Base-by-base conservation (phyloP, 2,329 filamentous ascomycete genomes). In the Penicillium sp. region DNA sequence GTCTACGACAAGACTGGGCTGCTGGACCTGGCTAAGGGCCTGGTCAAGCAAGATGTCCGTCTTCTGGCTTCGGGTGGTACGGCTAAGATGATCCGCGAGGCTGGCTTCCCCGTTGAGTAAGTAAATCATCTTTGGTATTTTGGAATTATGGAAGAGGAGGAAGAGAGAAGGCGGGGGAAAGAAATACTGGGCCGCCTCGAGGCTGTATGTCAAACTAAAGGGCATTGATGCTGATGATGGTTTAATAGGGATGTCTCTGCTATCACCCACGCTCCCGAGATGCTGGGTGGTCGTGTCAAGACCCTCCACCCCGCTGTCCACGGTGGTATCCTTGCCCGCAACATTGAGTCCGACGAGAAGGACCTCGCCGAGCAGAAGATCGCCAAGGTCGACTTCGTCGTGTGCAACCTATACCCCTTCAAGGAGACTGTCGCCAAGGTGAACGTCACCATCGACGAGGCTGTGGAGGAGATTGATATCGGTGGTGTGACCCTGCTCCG, bases 321-420 rank as follows among this genome's bases (percentile, higher is more conserved):
- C 62, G 86, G 73, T 43, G 73, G 74, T 53, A 97, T 98, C 57
- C 84, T 98, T 48, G 93, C 93, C 45, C 87, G 93, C 52, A 83
- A 97, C 70, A 84, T 97, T 54, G 89, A 86, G 54, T 91, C 90
- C 10, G 93, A 98, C 70, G 88, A 97, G 73, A 94, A 95, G 71
- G 93, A 98, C 63, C 83, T 98, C 34, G 88, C 87, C 36, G 86
- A 93, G 68, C 88, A 94, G 73, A 93, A 89, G 71, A 95, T 95
- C 67, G 79, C 86, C 74, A 94, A 94, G 74, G 88, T 95, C 45
- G 88, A 94, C 78, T 94, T 84, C 59, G 88, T 95, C 57, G 85
- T 98, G 65, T 97, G 93, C 84, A 98, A 98, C 74, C 79, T 98
- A 40, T 97, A 98, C 71, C 93, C 93, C 9, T 98, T 98, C 82